These are phyloP conservation scores for Cladophialophora carrionii DNA, from an alignment of 2,329 filamentous ascomycete genomes.

Conservation along the genomic window DNA sequence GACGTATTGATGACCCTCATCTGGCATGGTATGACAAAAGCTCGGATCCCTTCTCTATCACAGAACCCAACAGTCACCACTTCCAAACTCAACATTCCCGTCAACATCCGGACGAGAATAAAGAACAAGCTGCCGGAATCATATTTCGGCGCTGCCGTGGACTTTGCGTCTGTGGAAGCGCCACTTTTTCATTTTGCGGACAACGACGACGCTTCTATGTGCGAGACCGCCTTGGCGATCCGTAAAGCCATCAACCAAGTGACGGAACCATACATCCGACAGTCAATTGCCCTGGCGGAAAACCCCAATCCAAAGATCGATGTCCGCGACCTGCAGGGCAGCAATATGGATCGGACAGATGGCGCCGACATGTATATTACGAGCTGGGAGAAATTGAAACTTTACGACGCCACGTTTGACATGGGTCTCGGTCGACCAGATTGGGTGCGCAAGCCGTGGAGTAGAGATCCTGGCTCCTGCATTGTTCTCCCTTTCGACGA, in stretches of 20 bases:
- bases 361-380: constrained; percentile 40
- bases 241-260: constrained; percentile 43
- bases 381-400: constrained; percentile 35
- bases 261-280: constrained; percentile 41
- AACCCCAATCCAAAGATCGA: constrained; percentile 31
- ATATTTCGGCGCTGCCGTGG: constrained; percentile 48
- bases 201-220: constrained; percentile 36
- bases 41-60: constrained; percentile 42
- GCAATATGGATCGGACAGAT: constrained; percentile 36
- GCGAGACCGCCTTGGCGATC: constrained; percentile 44
- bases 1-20: constrained; percentile 43
- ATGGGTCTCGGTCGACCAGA: constrained; percentile 37
- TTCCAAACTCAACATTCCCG: constrained; percentile 47
- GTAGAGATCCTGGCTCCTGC: constrained; percentile 38
- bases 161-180: constrained; percentile 42
- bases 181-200: constrained; percentile 40
- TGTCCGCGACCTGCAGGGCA: constrained; percentile 36
- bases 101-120: constrained; percentile 46
- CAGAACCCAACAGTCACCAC: constrained; percentile 38
- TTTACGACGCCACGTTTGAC: constrained; percentile 35
- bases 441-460: constrained; percentile 39
- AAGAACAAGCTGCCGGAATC: constrained; percentile 44
- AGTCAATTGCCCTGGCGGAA: constrained; percentile 36
- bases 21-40: constrained; percentile 43
- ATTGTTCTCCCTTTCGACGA: constrained; percentile 36